Conservation (phyloP, 352 stramenopile genomes). For the Pythium aristosporum region DNA sequence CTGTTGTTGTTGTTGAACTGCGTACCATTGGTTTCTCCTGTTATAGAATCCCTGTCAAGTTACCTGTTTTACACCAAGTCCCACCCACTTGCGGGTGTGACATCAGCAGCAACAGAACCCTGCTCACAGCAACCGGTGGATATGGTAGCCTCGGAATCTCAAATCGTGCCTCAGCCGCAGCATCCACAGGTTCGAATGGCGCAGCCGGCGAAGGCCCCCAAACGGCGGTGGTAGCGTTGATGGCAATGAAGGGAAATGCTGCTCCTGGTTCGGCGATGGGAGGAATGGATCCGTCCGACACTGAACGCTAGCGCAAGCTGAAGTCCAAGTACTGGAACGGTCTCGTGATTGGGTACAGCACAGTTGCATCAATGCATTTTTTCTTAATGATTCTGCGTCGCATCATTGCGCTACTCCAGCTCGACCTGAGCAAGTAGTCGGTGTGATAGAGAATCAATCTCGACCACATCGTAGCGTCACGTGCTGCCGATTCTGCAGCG, state of each 20-base stretch:
- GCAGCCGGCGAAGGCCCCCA: background rate
- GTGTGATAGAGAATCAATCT: constrained; percentile 79
- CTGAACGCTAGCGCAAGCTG: constrained; percentile 69
- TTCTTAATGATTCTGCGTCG: constrained; percentile 77
- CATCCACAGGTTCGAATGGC: too few species aligned
- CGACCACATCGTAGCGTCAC: constrained; percentile 82
- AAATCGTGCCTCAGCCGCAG: too few species aligned
- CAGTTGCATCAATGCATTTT: constrained; percentile 85
- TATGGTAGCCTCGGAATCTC: too few species aligned
- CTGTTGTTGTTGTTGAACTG: too few species aligned
- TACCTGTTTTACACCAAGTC: too few species aligned
- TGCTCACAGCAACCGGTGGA: too few species aligned
- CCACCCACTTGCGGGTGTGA: too few species aligned
- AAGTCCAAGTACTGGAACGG: constrained; percentile 85
- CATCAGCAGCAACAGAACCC: too few species aligned
- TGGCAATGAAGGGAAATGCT: constrained; percentile 16
- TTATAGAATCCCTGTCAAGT: too few species aligned
- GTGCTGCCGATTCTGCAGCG: constrained; percentile 75
- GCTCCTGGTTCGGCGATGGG: constrained; percentile 19
- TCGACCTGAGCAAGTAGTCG: constrained; percentile 73
- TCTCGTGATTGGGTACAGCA: constrained; percentile 74
- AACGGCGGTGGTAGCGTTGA: background rate
- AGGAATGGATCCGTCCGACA: constrained; percentile 47
- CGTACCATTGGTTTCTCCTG: too few species aligned
- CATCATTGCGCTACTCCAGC: constrained; percentile 77